phyloP scores from a whole-genome alignment of 2,329 filamentous ascomycete species.

The Mycosphaerella sp. region DNA sequence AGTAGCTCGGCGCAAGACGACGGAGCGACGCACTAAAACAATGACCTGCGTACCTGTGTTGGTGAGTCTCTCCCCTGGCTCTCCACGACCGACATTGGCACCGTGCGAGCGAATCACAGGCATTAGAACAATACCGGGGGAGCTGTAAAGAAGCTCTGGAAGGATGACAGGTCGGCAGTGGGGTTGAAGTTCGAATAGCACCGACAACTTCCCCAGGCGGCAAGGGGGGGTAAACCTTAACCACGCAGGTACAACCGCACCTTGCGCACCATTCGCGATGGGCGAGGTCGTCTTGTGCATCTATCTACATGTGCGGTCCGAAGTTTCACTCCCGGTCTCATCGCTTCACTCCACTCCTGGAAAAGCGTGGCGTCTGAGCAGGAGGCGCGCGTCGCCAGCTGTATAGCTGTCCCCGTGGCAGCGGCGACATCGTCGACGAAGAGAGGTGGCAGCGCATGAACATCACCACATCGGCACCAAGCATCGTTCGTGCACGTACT shows the following conservation, averaged over 20 bases:
- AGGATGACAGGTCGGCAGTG: neutral
- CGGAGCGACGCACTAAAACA: too few species aligned
- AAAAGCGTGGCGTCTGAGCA: neutral
- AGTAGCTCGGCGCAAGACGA: too few species aligned
- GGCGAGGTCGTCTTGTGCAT: too few species aligned
- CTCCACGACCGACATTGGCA: constrained; percentile 10
- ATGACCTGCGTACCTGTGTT: neutral
- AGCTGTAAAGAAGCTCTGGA: neutral
- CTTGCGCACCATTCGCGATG: too few species aligned
- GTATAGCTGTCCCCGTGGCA: neutral
- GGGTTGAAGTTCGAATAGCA: neutral
- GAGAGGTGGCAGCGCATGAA: neutral
- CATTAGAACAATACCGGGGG: neutral
- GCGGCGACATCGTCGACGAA: neutral
- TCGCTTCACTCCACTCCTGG: neutral
- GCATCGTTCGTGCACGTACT: neutral
- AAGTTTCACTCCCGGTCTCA: too few species aligned
- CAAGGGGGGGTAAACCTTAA: too few species aligned
- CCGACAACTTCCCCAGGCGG: too few species aligned
- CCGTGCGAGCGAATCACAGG: constrained; percentile 11
- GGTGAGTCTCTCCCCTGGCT: neutral
- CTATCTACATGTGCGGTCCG: too few species aligned
- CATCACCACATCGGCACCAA: neutral
- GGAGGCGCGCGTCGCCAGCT: neutral
- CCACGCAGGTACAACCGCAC: too few species aligned